Conservation (phyloP, 2,329 filamentous ascomycete species). For the Penicillium sp. region DNA sequence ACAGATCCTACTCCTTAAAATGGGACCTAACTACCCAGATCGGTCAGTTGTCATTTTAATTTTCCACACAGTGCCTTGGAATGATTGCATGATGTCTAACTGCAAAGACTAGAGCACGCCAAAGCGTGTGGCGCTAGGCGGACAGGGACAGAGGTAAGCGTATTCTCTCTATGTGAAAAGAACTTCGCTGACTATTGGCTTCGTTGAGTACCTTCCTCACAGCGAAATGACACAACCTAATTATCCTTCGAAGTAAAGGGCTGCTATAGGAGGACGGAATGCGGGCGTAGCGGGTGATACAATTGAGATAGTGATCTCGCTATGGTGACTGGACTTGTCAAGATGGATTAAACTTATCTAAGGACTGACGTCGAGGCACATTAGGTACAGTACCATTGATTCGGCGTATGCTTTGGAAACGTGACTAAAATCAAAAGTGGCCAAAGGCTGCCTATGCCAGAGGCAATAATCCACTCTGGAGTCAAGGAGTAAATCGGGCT, state of each 20-base stretch:
- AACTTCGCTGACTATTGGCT: slow-evolving; percentile 7
- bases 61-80: slow-evolving; percentile 3
- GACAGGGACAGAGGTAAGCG: slow-evolving; percentile 1
- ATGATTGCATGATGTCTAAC: slow-evolving; percentile 4
- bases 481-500: too few relatives aligned
- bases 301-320: slow-evolving; percentile 7
- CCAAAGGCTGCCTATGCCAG: too few relatives aligned
- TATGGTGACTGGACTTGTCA: slow-evolving; percentile 6
- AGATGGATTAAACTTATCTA: slow-evolving; percentile 2
- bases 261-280: slow-evolving; percentile 2
- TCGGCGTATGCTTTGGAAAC: slow-evolving; percentile 1
- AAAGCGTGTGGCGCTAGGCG: neutral
- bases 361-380: slow-evolving; percentile 3
- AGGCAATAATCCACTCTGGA: too few relatives aligned
- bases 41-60: slow-evolving; percentile 3
- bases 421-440: neutral
- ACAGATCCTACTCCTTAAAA: slow-evolving; percentile 5
- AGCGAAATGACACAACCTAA: slow-evolving; percentile 5
- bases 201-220: slow-evolving; percentile 3
- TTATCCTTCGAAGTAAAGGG: slow-evolving; percentile 3
- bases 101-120: slow-evolving; percentile 4
- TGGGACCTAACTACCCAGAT: slow-evolving; percentile 1
- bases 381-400: neutral
- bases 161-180: slow-evolving; percentile 4
- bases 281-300: slow-evolving; percentile 2